Base-by-base conservation (phyloP, 164 flowering plant species). In the Buxus sempervirens region DNA sequence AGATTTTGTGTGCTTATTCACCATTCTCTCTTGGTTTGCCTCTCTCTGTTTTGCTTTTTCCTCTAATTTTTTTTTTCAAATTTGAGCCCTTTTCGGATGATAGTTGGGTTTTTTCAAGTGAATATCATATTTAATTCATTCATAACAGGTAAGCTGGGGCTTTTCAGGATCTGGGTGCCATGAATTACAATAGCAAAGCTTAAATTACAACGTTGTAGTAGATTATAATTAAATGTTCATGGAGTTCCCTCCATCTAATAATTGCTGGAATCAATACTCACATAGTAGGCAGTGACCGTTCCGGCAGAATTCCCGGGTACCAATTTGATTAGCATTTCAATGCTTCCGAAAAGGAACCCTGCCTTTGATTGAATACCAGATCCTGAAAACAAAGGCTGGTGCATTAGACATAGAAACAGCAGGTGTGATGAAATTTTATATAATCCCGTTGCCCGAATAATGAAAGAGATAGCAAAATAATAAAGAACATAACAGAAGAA, bases 301-400 rank as follows among this genome's bases (percentile, higher is more conserved):
- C 94, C 94, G 0, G 90, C 94, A 19, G 94, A 89, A 70, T 86
- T 84, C 20, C 86, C 83, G 36, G 90, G 88, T 38, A 86, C 90
- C 60, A 86, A 69, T 71, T 91, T 87, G 80, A 89, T 89, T 27
- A 70, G 76, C 88, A 87, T 83, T 69, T 89, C 87, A 42, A 87
- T 70, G 71, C 89, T 87, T 73, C 97, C 94, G 49, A 82, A 91
- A 60, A 89, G 80, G 78, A 79, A 87, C 13, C 58, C 69, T 54
- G 45, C 68, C 73, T 82, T 87, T 51, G 92, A 80, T 75, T 78
- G 75, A 67, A 77, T 64, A 27, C 85, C 88, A 53, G 94, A 83
- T 18, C 92, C 94, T 87, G 79, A 61, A 74, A 70, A 41, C 16
- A 61, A 55, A 54, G 56, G 59, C 18, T 4, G 10, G 12, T 5